Evolutionary conservation across 129 eudicot species (phyloP).

Genomic region (Lonicera japonica): DNA sequence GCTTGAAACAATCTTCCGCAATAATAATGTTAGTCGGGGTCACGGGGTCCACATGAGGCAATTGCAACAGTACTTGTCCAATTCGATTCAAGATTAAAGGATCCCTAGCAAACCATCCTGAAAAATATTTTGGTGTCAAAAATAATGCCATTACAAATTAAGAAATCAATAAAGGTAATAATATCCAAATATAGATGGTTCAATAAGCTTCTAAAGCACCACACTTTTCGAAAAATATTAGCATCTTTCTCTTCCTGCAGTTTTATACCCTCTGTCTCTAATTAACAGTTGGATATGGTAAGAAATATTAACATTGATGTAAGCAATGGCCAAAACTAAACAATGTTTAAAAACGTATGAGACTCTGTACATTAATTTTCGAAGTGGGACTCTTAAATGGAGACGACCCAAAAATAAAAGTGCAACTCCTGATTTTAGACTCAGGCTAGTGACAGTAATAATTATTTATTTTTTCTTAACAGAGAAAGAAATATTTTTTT

Average conservation of each 20-base stretch:
- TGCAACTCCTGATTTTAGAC: too few relatives aligned
- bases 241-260: too few relatives aligned
- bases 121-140: neutral
- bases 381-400: too few relatives aligned
- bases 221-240: neutral
- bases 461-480: too few relatives aligned
- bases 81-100: conserved; percentile 56
- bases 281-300: too few relatives aligned
- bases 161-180: neutral
- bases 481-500: neutral
- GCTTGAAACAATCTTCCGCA: conserved; percentile 88
- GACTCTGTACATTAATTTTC: too few relatives aligned
- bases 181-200: neutral
- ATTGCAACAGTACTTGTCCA: conserved; percentile 55
- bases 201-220: neutral
- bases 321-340: too few relatives aligned
- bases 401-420: too few relatives aligned
- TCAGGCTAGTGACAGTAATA: neutral
- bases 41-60: conserved; percentile 23
- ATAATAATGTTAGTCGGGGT: conserved; percentile 44
- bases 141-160: neutral
- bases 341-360: too few relatives aligned
- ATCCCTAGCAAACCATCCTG: conserved; percentile 96
- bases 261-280: too few relatives aligned
- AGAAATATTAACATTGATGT: too few relatives aligned